These are phyloP conservation scores for Candida corydali DNA, from an alignment of 805 yeast genomes.

Conservation along the genomic window DNA sequence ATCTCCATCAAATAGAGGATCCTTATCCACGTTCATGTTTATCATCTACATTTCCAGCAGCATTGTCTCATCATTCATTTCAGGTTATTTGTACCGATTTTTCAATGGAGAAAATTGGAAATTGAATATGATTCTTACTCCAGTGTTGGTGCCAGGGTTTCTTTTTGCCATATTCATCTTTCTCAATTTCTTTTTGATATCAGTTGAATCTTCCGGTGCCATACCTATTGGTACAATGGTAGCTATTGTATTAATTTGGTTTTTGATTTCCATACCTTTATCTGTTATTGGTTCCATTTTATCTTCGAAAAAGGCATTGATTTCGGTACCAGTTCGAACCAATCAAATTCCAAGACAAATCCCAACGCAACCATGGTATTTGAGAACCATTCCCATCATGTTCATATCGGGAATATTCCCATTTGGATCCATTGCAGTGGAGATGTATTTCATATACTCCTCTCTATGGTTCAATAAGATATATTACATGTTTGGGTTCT, in stretches of 20 bases:
- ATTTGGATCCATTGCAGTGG: constrained; percentile 91
- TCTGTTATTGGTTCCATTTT: constrained; percentile 79
- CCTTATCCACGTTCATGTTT: constrained; percentile 86
- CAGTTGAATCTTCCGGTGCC: constrained; percentile 85
- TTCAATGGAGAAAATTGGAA: constrained; percentile 94
- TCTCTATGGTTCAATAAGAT: constrained; percentile 92
- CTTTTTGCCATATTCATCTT: constrained; percentile 61
- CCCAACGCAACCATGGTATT: constrained; percentile 84
- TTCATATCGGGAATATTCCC: constrained; percentile 88
- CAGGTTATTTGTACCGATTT: constrained; percentile 79
- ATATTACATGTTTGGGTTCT: constrained; percentile 96
- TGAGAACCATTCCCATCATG: constrained; percentile 62
- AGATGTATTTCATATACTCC: constrained; percentile 85
- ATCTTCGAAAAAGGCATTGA: constrained; percentile 59
- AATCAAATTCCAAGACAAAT: constrained; percentile 96
- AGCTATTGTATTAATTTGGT: constrained; percentile 82
- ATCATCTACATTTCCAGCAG: constrained; percentile 79
- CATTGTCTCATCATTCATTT: constrained; percentile 78
- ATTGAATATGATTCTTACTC: constrained; percentile 76
- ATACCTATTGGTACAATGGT: constrained; percentile 88
- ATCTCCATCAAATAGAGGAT: constrained; percentile 93
- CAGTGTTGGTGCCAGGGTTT: constrained; percentile 78
- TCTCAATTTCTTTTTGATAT: constrained; percentile 77
- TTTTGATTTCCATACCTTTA: constrained; percentile 76
- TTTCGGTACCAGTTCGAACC: constrained; percentile 77